Evolutionary conservation across 1,284 basidiomycete genomes (phyloP).

Genomic region (Leccinum fallax): DNA sequence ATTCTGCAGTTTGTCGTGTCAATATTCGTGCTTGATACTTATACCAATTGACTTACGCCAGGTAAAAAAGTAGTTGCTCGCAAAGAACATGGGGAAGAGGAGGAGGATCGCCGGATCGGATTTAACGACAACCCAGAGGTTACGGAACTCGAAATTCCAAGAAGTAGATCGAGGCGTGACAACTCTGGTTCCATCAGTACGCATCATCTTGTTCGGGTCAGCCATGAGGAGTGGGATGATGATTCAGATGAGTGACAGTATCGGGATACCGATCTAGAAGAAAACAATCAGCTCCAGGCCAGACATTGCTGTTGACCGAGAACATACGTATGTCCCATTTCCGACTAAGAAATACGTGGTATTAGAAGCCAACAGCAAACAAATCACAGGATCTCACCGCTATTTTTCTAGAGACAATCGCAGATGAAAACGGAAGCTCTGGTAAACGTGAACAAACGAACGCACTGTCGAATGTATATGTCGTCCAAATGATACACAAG

Average conservation of each 20-base stretch:
- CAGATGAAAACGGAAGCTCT: background rate
- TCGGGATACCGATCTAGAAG: constrained; percentile 36
- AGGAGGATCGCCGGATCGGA: constrained; percentile 40
- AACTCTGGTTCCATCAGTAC: constrained; percentile 40
- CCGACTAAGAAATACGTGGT: constrained; percentile 17
- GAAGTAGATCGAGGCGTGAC: constrained; percentile 34
- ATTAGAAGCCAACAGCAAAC: background rate
- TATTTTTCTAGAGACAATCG: constrained; percentile 8
- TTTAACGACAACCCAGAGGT: constrained; percentile 34
- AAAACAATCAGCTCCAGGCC: background rate
- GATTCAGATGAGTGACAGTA: constrained; percentile 37
- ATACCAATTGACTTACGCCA: constrained; percentile 31
- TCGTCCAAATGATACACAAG: constrained; percentile 55
- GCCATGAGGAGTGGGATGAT: constrained; percentile 38
- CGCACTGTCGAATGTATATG: constrained; percentile 45
- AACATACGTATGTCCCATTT: constrained; percentile 37
- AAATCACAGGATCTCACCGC: constrained; percentile 14
- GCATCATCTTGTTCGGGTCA: constrained; percentile 39
- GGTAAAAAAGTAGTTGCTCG: constrained; percentile 42
- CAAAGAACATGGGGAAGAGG: constrained; percentile 42
- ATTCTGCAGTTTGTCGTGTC: constrained; percentile 22
- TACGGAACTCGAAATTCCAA: constrained; percentile 39
- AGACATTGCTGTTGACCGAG: background rate
- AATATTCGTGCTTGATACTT: background rate
- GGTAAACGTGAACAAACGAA: background rate